phyloP scores from a whole-genome alignment of 805 yeast species.

The Spencermartinsiella europaea region DNA sequence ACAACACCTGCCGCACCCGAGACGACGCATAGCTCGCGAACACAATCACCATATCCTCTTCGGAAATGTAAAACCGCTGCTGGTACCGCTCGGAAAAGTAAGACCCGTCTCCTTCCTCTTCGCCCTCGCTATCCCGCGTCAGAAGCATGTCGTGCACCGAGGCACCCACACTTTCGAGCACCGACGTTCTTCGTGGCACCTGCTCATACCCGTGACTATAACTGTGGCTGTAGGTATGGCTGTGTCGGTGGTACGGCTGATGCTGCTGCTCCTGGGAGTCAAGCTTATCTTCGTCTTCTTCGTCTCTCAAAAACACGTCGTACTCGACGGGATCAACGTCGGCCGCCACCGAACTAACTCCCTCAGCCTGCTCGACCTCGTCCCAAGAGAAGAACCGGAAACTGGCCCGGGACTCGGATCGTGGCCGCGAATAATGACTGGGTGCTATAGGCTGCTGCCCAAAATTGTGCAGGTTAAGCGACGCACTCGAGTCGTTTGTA shows the following conservation, averaged over 20 bases:
- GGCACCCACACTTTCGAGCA: constrained; percentile 11
- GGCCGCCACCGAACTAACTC: constrained; percentile 63
- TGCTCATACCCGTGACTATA: constrained; percentile 1
- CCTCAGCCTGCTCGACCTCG: constrained; percentile 82
- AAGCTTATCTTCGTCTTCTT: constrained; percentile 17
- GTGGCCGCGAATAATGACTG: constrained; percentile 8
- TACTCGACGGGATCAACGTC: constrained; percentile 33
- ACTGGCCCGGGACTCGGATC: constrained; percentile 30
- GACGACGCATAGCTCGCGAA: constrained; percentile 81
- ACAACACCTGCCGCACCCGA: constrained; percentile 40
- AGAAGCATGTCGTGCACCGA: constrained; percentile 16
- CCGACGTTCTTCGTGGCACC: constrained; percentile 16
- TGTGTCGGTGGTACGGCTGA: not conserved
- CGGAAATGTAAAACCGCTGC: constrained; percentile 89
- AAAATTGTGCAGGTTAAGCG: constrained; percentile 2
- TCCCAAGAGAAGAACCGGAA: constrained; percentile 81
- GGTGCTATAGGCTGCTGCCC: not conserved
- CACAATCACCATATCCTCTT: constrained; percentile 91
- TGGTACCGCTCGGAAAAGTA: constrained; percentile 25
- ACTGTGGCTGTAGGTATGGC: no score
- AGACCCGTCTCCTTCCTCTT: constrained; percentile 9
- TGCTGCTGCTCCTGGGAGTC: not conserved
- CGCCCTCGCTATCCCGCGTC: constrained; percentile 14
- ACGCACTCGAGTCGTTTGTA: not conserved
- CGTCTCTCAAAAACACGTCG: constrained; percentile 18